Base-by-base conservation (phyloP, 495 filamentous ascomycete species). In the Physcia stellaris region DNA sequence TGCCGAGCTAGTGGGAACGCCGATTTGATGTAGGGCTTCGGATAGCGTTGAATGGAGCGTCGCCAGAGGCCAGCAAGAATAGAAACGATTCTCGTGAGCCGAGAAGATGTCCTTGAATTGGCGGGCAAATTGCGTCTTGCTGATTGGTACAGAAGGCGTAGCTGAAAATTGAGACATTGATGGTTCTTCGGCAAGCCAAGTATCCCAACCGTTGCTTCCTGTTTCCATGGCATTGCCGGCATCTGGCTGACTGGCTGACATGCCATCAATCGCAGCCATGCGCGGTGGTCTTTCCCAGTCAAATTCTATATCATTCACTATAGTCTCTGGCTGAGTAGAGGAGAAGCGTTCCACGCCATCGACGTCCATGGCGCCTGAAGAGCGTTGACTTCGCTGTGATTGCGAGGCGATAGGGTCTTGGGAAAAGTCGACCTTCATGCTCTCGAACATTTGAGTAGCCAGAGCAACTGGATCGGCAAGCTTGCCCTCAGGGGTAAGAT, bases 371-470 rank as follows among this genome's bases (percentile, higher is more conserved):
- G 61, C 58, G 22, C 69, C 62, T 32, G 24, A 56, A 41, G 45
- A 69, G 55, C 37, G 45, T 18, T 50, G 53, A 31, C 56, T 61
- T 47, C 48, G 47, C 37, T 59, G 58, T n/a, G n/a, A n/a, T n/a
- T n/a, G n/a, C 5, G 54, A 58, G 6, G 68, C 60, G 7, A 75
- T 59, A 10, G 82, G 75, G 39, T 77, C 64, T 38, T 80, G 73
- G 36, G 61, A 76, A 56, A 96, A 87, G 55, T 95, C 82, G 55
- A 99, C 94, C 39, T 75, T 81, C n/a, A 99, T 75, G 24, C 70
- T 77, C 49, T 92, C 83, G 40, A 99, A 80, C 80, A 99, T 92
- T 46, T 80, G 74, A 0, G 90, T 93, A 20, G 90, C 90, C 15
- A 96, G 65, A 18, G 74, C 72, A 43, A 96, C 61, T 1, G 82